Evolutionary conservation across 768 basidiomycete genomes (phyloP).

Genomic region (Epithele typhae): DNA sequence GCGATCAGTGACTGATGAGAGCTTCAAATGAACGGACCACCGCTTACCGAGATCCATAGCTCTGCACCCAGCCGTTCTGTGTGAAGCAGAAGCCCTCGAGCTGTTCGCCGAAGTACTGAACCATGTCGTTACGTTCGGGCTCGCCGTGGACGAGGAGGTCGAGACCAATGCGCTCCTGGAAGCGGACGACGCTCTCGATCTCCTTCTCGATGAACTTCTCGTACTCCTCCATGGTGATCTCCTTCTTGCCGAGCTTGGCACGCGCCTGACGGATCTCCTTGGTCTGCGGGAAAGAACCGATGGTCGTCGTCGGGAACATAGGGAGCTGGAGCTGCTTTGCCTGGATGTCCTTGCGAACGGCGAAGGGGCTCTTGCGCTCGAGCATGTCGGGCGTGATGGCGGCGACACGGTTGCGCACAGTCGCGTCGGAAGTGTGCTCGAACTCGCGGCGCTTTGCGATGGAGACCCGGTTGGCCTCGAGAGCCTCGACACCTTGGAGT

Average conservation of each 20-base stretch:
- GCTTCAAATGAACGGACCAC: conserved; percentile 33
- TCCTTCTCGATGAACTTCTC: conserved; percentile 99
- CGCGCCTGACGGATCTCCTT: conserved; percentile 98
- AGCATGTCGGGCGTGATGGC: conserved; percentile 84
- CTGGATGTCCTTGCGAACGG: conserved; percentile 83
- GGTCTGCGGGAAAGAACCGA: conserved; percentile 99
- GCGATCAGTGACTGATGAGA: not conserved
- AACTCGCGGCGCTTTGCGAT: conserved; percentile 94
- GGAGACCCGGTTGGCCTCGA: conserved; percentile 86
- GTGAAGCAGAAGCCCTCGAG: conserved; percentile 96
- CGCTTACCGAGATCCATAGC: conserved; percentile 98
- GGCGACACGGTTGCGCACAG: conserved; percentile 92
- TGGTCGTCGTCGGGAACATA: conserved; percentile 97
- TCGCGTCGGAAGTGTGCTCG: conserved; percentile 89
- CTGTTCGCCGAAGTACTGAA: conserved; percentile 99
- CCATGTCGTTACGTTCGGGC: conserved; percentile 99
- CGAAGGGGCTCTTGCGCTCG: conserved; percentile 86
- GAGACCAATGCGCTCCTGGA: conserved; percentile 96
- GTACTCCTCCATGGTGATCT: conserved; percentile 82
- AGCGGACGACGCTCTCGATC: conserved; percentile 86
- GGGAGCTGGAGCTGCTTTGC: conserved; percentile 86
- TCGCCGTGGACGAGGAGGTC: conserved; percentile 99
- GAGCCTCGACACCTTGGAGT: conserved; percentile 58
- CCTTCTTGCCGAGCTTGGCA: conserved; percentile 90
- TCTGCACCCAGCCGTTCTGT: conserved; percentile 98